Evolutionary conservation across 2,329 filamentous ascomycete genomes (phyloP), one percentile per base, ranked within the genome.

Genomic region (Pseudonectria buxi): DNA sequence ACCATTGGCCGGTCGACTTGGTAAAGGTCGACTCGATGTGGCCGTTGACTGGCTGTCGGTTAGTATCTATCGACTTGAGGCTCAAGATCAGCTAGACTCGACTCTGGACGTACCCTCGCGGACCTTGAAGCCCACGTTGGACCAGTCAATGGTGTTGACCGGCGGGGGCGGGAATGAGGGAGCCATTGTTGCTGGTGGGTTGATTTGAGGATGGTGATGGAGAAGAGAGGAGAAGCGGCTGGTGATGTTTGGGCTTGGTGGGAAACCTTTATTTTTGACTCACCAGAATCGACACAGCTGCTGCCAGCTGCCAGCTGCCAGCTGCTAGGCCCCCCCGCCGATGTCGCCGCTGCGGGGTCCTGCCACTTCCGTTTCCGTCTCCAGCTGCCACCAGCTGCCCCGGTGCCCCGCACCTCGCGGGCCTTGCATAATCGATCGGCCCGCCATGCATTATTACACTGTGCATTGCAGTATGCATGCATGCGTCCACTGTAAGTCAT

Each of bases 21-120:
- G 81, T 83, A 72, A 85, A 95, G 61, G 82, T 81, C 32, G 83
- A 88, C 66, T 95, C 86, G 59, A 96, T 81, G 66, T 96, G 90
- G 52, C 90, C 90, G 56, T 95, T 94, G 56, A 95, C 89, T 87
- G 52, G n/a, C n/a, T n/a, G n/a, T n/a, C n/a, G n/a, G n/a, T n/a
- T n/a, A n/a, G n/a, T n/a, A n/a, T 14, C 27, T 14, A 16, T 18
- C 15, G 13, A 11, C 28, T 39, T 18, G 10, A 26, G 7, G n/a
- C n/a, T 24, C 3, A 16, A 26, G 28, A 18, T 24, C 15, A 28
- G 13, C 10, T 10, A 25, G 9, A 2, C 10, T 0, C n/a, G 10
- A 9, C 11, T 10, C 3, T 13, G 14, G 32, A 45, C 67, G 52
- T 63, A 86, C 86, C 86, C 74, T 95, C 88, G 49, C 87, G 84